These are phyloP conservation scores for Asterochloris erici DNA, from an alignment of 139 green algal genomes.

Conservation along the genomic window DNA sequence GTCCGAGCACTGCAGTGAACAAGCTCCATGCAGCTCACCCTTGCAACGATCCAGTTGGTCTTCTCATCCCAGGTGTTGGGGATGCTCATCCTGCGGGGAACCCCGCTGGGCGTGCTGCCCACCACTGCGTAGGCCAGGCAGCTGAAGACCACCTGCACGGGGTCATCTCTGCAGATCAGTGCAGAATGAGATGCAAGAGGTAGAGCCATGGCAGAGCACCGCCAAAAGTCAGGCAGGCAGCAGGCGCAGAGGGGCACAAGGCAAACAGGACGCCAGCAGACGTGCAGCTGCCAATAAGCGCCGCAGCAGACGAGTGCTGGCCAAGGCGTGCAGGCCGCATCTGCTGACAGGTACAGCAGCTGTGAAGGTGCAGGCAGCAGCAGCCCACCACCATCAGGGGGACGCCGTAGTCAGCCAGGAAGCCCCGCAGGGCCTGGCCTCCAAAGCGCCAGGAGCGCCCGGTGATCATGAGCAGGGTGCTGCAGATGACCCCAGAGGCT, in stretches of 20 bases:
- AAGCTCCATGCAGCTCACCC: conserved; percentile 32
- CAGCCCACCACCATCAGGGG: conserved; percentile 66
- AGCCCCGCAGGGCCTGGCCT: conserved; percentile 24
- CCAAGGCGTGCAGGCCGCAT: conserved; percentile 1
- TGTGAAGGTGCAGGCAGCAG: conserved; percentile 15
- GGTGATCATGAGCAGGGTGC: neutral
- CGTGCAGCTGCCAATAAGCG: too few species aligned
- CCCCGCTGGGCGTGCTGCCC: conserved; percentile 18
- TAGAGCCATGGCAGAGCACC: too few species aligned
- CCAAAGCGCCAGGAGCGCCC: conserved; percentile 70
- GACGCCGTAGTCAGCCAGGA: conserved; percentile 85
- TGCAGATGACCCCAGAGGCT: neutral
- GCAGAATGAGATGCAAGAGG: too few species aligned
- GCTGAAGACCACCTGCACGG: neutral
- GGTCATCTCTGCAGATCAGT: too few species aligned
- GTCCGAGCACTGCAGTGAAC: too few species aligned
- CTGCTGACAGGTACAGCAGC: conserved; percentile 54
- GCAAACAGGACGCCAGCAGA: too few species aligned
- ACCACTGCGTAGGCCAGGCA: neutral
- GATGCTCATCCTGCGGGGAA: conserved; percentile 55
- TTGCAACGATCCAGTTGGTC: conserved; percentile 33
- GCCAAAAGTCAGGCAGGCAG: too few species aligned
- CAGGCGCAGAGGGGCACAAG: too few species aligned
- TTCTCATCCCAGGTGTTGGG: conserved; percentile 67
- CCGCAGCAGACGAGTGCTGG: too few species aligned